These are phyloP conservation scores for Shiraia sp. DNA, from an alignment of 2,329 filamentous ascomycete genomes.

Conservation along the genomic window DNA sequence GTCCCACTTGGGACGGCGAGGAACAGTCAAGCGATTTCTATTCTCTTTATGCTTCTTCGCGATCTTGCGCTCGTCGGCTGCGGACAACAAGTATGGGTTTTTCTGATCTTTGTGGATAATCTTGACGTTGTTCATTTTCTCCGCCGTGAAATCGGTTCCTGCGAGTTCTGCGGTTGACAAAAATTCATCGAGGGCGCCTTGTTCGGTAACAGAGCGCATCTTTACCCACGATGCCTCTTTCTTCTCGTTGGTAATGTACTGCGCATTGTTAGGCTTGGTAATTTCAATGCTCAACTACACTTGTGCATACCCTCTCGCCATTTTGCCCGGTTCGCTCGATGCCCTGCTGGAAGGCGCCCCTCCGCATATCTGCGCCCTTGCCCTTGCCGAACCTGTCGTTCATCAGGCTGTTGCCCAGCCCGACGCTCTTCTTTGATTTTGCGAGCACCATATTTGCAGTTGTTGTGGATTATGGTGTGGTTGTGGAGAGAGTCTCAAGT, in stretches of 20 bases:
- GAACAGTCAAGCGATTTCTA: constrained; percentile 79
- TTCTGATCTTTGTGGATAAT: constrained; percentile 96
- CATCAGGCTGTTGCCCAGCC: constrained; percentile 96
- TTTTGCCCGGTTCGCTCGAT: constrained; percentile 74
- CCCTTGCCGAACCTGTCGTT: constrained; percentile 97
- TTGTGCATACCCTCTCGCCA: constrained; percentile 67
- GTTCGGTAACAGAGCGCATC: constrained; percentile 98
- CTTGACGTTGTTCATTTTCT: constrained; percentile 99
- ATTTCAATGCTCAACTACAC: background rate
- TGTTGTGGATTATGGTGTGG: constrained; percentile 16
- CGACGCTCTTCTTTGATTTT: constrained; percentile 94
- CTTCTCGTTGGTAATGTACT: constrained; percentile 88
- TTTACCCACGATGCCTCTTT: constrained; percentile 97
- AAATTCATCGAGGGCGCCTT: constrained; percentile 95
- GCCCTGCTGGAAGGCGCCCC: constrained; percentile 63
- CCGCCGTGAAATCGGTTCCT: constrained; percentile 97
- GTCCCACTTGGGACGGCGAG: constrained; percentile 88
- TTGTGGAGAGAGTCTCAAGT: constrained; percentile 20
- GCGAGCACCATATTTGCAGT: constrained; percentile 67
- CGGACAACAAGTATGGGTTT: constrained; percentile 90
- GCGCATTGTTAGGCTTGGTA: constrained; percentile 30
- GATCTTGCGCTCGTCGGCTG: constrained; percentile 77
- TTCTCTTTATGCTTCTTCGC: constrained; percentile 83
- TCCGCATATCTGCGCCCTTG: constrained; percentile 82
- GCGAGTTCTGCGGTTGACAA: constrained; percentile 92